These are phyloP conservation scores for Pleurotus cornucopiae DNA, from an alignment of 768 basidiomycete genomes.

Conservation along the genomic window DNA sequence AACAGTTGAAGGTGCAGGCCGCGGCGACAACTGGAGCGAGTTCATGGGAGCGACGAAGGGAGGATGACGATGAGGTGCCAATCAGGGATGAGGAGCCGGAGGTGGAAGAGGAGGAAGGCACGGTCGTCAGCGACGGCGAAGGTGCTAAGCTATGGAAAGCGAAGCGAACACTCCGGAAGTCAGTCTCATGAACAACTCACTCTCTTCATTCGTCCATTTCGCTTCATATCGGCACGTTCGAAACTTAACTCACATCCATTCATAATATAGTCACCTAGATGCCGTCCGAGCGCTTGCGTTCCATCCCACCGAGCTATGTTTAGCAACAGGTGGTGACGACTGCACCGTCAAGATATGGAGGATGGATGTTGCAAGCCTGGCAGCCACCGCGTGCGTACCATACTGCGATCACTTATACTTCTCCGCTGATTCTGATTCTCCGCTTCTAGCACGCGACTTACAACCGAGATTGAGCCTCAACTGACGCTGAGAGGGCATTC, in stretches of 20 bases:
- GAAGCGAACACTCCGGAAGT: slow-evolving; percentile 87
- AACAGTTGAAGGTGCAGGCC: slow-evolving; percentile 45
- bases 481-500: slow-evolving; percentile 93
- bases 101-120: slow-evolving; percentile 61
- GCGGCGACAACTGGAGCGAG: slow-evolving; percentile 33
- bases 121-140: slow-evolving; percentile 64
- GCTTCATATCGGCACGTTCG: slow-evolving; percentile 6
- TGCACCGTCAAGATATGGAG: slow-evolving; percentile 96
- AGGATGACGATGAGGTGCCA: slow-evolving; percentile 53
- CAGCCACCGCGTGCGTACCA: slow-evolving; percentile 69
- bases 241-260: slow-evolving; percentile 15
- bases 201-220: background rate
- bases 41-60: slow-evolving; percentile 48
- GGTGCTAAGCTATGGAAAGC: slow-evolving; percentile 78
- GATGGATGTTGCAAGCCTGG: slow-evolving; percentile 70
- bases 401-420: slow-evolving; percentile 9
- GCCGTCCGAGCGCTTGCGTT: slow-evolving; percentile 88
- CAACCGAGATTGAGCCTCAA: slow-evolving; percentile 89
- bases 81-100: slow-evolving; percentile 66
- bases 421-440: slow-evolving; percentile 12
- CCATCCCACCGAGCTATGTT: slow-evolving; percentile 77
- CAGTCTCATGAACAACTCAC: slow-evolving; percentile 31
- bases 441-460: slow-evolving; percentile 51
- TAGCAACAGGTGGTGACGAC: slow-evolving; percentile 95
- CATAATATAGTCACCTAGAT: slow-evolving; percentile 74